Evolutionary conservation across 2,329 filamentous ascomycete species (phyloP).

Genomic region (Fonsecaea monophora): DNA sequence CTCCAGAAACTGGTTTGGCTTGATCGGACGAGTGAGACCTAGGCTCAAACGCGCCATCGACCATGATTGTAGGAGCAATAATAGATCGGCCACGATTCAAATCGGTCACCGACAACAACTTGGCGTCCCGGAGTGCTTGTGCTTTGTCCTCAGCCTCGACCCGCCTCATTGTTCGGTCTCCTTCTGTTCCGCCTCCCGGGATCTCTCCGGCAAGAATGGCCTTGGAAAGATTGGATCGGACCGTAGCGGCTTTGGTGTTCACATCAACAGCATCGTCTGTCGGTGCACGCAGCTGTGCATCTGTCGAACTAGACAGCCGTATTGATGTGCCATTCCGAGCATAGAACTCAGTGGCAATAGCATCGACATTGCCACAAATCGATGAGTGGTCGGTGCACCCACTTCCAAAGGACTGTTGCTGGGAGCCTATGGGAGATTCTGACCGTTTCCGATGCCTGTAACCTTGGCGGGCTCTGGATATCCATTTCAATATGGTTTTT

Average conservation of each 20-base stretch:
- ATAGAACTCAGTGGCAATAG: conserved; percentile 34
- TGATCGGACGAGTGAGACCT: not conserved
- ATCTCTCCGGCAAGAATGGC: conserved; percentile 41
- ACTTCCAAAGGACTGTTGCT: conserved; percentile 21
- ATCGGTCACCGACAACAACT: conserved; percentile 58
- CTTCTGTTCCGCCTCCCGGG: conserved; percentile 44
- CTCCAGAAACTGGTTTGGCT: not conserved
- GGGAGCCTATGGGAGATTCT: not conserved
- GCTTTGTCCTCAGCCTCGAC: conserved; percentile 63
- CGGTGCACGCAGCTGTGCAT: not conserved
- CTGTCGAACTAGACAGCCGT: not conserved
- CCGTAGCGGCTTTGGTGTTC: conserved; percentile 41
- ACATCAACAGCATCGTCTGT: conserved; percentile 36
- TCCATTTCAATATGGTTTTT: conserved; percentile 75
- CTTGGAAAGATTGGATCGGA: conserved; percentile 41
- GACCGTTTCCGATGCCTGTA: not conserved
- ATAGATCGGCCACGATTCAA: conserved; percentile 13
- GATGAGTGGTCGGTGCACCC: conserved; percentile 36
- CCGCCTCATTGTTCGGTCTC: conserved; percentile 55
- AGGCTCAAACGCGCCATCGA: not conserved
- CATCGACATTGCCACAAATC: conserved; percentile 35
- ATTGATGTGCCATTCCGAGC: conserved; percentile 1
- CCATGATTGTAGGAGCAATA: conserved; percentile 11
- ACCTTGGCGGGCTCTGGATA: conserved; percentile 39
- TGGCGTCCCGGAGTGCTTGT: conserved; percentile 60